These are phyloP conservation scores for Blastobotrys parvus DNA, from an alignment of 805 yeast species.

Conservation along the genomic window DNA sequence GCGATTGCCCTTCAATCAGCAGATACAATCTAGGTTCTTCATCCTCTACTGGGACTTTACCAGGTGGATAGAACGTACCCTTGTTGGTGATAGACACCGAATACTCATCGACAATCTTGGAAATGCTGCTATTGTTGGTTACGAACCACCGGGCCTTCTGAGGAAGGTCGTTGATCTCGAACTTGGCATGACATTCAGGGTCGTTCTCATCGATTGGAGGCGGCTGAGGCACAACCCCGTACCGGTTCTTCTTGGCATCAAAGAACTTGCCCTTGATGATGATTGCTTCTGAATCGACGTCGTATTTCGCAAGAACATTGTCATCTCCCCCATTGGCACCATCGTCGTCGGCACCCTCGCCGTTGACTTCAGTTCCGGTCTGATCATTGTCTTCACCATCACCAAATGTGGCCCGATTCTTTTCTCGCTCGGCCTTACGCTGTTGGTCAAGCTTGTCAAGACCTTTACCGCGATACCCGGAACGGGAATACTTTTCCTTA, in stretches of 20 bases:
- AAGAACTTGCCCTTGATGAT: not conserved
- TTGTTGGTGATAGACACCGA: constrained; percentile 71
- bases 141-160: constrained; percentile 31
- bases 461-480: constrained; percentile 94
- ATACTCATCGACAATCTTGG: constrained; percentile 60
- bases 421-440: no score
- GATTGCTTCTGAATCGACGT: not conserved
- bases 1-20: constrained; percentile 66
- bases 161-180: constrained; percentile 79
- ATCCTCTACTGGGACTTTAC: constrained; percentile 43
- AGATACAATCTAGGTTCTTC: constrained; percentile 72
- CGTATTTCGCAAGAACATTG: constrained; percentile 5
- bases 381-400: constrained; percentile 33
- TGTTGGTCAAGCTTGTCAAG: constrained; percentile 64
- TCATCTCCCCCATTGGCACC: constrained; percentile 21
- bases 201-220: constrained; percentile 44
- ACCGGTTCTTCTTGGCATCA: not conserved
- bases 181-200: constrained; percentile 56
- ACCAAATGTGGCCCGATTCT: constrained; percentile 34
- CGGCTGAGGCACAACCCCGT: not conserved
- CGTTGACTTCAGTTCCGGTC: constrained; percentile 17
- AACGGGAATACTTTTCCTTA: constrained; percentile 44
- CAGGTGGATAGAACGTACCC: constrained; percentile 67
- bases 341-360: constrained; percentile 22
- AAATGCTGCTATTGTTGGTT: constrained; percentile 55